Evolutionary conservation across 2,329 filamentous ascomycete genomes (phyloP).

Genomic region (Alternaria metachromatica): DNA sequence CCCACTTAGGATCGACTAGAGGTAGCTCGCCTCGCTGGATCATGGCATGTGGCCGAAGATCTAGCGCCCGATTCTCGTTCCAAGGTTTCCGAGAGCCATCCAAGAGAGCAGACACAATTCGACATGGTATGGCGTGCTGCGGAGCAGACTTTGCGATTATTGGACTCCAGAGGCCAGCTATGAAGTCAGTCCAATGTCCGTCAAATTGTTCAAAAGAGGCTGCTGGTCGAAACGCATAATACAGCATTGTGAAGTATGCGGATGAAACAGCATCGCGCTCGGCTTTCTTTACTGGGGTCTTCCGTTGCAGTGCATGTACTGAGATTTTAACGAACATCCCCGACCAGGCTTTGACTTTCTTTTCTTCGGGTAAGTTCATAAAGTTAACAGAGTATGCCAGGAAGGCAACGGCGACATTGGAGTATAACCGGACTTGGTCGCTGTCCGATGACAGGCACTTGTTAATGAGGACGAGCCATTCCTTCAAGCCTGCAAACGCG

Average conservation of each 20-base stretch:
- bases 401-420: constrained; percentile 85
- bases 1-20: constrained; percentile 83
- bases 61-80: constrained; percentile 74
- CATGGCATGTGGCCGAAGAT: constrained; percentile 57
- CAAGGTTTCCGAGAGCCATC: constrained; percentile 68
- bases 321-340: constrained; percentile 39
- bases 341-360: constrained; percentile 56
- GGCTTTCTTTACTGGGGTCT: constrained; percentile 71
- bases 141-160: constrained; percentile 28
- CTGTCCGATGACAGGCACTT: constrained; percentile 84
- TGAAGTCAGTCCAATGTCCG: constrained; percentile 77
- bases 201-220: constrained; percentile 72
- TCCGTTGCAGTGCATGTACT: constrained; percentile 34
- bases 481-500: constrained; percentile 74
- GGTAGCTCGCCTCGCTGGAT: constrained; percentile 75
- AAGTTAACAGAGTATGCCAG: constrained; percentile 77
- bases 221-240: constrained; percentile 68
- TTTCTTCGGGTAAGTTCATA: constrained; percentile 34
- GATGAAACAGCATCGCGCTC: constrained; percentile 67
- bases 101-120: constrained; percentile 76
- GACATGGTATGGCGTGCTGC: constrained; percentile 52
- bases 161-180: constrained; percentile 67
- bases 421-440: constrained; percentile 66
- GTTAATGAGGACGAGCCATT: constrained; percentile 81
- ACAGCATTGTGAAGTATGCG: constrained; percentile 68